Base-by-base conservation (phyloP, 371 early-diverging fungal species). In the Umbelopsis sp. region DNA sequence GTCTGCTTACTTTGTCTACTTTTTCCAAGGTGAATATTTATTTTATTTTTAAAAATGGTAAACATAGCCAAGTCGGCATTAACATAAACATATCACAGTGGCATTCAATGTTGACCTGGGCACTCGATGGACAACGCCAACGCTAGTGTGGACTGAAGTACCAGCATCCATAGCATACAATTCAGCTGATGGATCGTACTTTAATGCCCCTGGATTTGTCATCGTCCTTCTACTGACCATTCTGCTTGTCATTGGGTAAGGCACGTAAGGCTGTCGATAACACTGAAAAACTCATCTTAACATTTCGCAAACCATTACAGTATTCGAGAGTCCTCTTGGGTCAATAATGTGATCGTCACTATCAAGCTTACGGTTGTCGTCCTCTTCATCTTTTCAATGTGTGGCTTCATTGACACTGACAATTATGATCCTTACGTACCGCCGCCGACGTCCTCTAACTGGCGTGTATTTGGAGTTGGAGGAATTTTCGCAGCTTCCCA, bases 401-500 rank as follows among this genome's bases (percentile, higher is more conserved):
- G 79, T 73, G 83, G 84, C 16, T 92, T 78, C 70, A 85, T 95
- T 72, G 81, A 94, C 46, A 64, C 71, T 10, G 75, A 70, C 35
- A 95, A 96, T 81, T 94, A 88, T 67, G 41, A 70, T 35, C 96
- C 96, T 6, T 95, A 95, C 79, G 76, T 96, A 53, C 97, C 96
- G 45, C 85, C 80, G 8, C 83, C 86, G 57, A 75, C 74, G 0
- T 44, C 76, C 10, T 80, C 76, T 12, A 67, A 82, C 68, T 73
- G 88, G 91, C 69, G 74, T 69, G 67, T 80, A 73, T 93, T 83
- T 78, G 94, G 94, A 50, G 83, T 76, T 2, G 65, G 79, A 10
- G 96, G 95, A 37, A 73, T 96, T 14, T 86, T 94, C 68, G 83
- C 91, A 44, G 94, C 88, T 9, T 87, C 94, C 11, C 85, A 88